Evolutionary conservation across 257 asterid genomes (phyloP).

Genomic region (Jasminum sambac): DNA sequence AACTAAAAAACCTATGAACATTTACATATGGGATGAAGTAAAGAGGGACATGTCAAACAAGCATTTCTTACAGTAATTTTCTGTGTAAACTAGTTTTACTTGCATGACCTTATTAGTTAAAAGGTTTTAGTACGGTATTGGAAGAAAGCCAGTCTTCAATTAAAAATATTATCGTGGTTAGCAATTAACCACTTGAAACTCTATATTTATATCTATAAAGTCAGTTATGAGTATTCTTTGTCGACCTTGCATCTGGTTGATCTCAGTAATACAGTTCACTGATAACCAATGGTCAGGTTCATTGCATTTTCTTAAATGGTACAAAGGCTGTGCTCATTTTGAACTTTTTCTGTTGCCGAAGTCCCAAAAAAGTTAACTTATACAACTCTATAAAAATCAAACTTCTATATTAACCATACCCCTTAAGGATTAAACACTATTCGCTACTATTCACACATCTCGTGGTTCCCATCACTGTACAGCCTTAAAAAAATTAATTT

Average conservation of each 20-base stretch:
- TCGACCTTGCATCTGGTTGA: conserved; percentile 4
- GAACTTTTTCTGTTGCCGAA: too few species aligned
- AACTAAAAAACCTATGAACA: conserved; percentile 1
- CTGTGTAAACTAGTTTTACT: background rate
- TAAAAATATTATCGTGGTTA: background rate
- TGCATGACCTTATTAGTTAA: background rate
- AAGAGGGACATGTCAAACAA: background rate
- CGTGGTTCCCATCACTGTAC: too few species aligned
- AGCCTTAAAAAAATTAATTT: too few species aligned
- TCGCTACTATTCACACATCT: too few species aligned
- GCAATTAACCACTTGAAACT: conserved; percentile 1
- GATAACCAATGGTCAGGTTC: background rate
- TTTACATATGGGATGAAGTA: background rate
- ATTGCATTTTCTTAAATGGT: background rate
- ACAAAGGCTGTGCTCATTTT: background rate
- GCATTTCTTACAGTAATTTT: background rate
- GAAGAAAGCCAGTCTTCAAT: background rate
- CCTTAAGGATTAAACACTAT: too few species aligned
- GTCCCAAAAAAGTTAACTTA: too few species aligned
- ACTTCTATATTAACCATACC: too few species aligned
- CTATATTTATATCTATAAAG: background rate
- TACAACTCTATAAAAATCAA: too few species aligned
- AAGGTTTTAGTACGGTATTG: background rate
- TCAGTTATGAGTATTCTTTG: background rate
- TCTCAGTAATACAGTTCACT: background rate